A percentile compares a stretch with the other conserved stretches of the same genome.
Conservation (phyloP, 192 early-diverging fungal genomes). For the Coemansia sp. region DNA sequence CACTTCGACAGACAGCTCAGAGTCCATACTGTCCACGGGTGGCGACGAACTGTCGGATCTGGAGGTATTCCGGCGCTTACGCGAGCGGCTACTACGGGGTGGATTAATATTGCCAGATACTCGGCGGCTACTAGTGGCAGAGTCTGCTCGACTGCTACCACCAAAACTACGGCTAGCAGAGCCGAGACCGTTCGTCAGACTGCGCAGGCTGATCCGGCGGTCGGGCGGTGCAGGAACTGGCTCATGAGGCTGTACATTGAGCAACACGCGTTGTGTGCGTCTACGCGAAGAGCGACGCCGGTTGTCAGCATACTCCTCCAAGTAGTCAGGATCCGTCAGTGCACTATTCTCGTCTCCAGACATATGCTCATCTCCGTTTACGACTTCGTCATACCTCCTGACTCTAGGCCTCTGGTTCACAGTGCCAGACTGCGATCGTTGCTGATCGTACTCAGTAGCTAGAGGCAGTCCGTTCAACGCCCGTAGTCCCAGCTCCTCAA, state of each 20-base stretch:
- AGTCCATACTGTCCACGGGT: slow-evolving; percentile 16
- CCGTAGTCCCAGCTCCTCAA: slow-evolving; percentile 1
- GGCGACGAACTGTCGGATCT: slow-evolving; percentile 9
- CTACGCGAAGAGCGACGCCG: slow-evolving; percentile 14
- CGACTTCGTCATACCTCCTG: background rate
- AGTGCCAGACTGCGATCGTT: background rate
- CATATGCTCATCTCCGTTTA: background rate
- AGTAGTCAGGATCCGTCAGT: background rate
- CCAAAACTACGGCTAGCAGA: background rate
- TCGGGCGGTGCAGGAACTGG: background rate
- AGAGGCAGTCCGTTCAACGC: background rate
- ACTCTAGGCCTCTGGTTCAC: background rate
- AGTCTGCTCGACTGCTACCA: background rate
- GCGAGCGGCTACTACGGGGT: slow-evolving; percentile 7
- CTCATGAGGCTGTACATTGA: slow-evolving; percentile 7
- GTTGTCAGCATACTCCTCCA: background rate
- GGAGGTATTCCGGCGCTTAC: slow-evolving; percentile 12
- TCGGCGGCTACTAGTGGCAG: background rate
- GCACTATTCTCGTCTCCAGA: background rate
- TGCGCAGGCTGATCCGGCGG: slow-evolving; percentile 3
- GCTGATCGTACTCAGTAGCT: background rate
- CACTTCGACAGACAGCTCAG: slow-evolving; percentile 29
- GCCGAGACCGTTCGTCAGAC: background rate
- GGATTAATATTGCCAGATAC: background rate
- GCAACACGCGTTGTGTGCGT: slow-evolving; percentile 25